Conservation (phyloP, 805 yeast genomes). For the Metschnikowia continentalis region DNA sequence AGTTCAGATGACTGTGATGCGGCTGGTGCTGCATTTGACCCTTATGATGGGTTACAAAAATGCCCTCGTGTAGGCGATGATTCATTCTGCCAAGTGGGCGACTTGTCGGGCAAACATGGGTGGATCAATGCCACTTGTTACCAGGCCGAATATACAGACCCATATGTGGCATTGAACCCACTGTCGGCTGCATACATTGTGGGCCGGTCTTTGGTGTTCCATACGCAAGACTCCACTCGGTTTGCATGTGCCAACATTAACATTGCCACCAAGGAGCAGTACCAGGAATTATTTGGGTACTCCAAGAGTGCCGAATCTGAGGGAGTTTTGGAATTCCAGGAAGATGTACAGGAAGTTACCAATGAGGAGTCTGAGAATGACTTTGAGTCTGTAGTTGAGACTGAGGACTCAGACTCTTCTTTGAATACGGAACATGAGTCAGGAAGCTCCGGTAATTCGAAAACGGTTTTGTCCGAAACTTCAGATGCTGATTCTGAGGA, state of each 20-base stretch:
- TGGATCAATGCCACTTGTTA: conserved; percentile 65
- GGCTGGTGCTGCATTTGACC: conserved; percentile 58
- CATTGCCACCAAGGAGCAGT: conserved; percentile 17
- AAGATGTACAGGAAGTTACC: not conserved
- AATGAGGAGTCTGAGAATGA: no score
- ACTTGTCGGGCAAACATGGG: conserved; percentile 76
- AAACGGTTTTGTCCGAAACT: no score
- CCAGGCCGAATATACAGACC: conserved; percentile 59
- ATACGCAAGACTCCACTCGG: conserved; percentile 10
- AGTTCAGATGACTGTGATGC: conserved; percentile 46
- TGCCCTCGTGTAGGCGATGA: conserved; percentile 52
- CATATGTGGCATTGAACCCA: conserved; percentile 59
- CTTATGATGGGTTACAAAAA: conserved; percentile 49
- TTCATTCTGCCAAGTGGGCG: conserved; percentile 65
- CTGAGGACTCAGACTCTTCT: no score
- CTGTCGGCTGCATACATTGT: conserved; percentile 54
- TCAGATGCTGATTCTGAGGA: not conserved
- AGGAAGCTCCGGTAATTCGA: no score
- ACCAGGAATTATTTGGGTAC: conserved; percentile 7
- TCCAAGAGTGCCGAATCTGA: not conserved
- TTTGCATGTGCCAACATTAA: conserved; percentile 19
- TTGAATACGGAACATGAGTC: no score
- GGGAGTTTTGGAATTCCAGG: not conserved
- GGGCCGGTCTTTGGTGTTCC: conserved; percentile 42
- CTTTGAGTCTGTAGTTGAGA: no score